Conservation (phyloP, 495 filamentous ascomycete genomes). For the Umbilicaria muhlenbergii region DNA sequence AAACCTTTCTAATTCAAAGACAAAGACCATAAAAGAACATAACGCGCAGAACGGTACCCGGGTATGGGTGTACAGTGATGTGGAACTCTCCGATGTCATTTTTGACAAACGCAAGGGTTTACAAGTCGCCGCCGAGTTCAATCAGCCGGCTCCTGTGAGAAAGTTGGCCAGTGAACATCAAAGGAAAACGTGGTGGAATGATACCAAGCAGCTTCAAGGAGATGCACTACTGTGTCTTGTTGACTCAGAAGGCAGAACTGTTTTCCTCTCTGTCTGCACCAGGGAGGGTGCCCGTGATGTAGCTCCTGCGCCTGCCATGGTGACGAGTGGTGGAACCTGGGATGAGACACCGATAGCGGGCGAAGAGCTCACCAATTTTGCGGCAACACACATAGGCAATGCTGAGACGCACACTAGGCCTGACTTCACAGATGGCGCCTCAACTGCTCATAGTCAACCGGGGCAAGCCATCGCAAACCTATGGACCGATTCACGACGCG, state of each 20-base stretch:
- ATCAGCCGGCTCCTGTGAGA: slow-evolving; percentile 25
- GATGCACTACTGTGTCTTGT: slow-evolving; percentile 46
- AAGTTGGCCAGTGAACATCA: slow-evolving; percentile 12
- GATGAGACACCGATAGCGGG: not conserved
- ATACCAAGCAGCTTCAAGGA: slow-evolving; percentile 35
- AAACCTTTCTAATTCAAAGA: slow-evolving; percentile 1
- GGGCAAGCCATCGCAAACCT: slow-evolving; percentile 12
- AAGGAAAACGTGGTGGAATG: slow-evolving; percentile 44
- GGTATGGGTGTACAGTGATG: slow-evolving; percentile 17
- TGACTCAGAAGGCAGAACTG: slow-evolving; percentile 23
- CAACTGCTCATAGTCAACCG: slow-evolving; percentile 5
- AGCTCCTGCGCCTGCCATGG: not conserved
- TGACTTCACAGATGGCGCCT: slow-evolving; percentile 1
- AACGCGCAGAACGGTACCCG: slow-evolving; percentile 14
- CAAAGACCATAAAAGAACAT: slow-evolving; percentile 4
- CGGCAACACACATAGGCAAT: no score
- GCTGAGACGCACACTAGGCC: no score
- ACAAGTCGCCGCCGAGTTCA: slow-evolving; percentile 36
- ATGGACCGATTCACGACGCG: slow-evolving; percentile 13
- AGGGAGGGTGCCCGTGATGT: slow-evolving; percentile 9
- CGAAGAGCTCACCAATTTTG: slow-evolving; percentile 1
- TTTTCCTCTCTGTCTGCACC: slow-evolving; percentile 40
- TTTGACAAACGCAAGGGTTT: slow-evolving; percentile 33
- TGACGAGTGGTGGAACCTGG: not conserved
- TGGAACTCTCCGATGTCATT: slow-evolving; percentile 3